Evolutionary conservation across 2,329 filamentous ascomycete genomes (phyloP).

Genomic region (Xylariaceae sp.): DNA sequence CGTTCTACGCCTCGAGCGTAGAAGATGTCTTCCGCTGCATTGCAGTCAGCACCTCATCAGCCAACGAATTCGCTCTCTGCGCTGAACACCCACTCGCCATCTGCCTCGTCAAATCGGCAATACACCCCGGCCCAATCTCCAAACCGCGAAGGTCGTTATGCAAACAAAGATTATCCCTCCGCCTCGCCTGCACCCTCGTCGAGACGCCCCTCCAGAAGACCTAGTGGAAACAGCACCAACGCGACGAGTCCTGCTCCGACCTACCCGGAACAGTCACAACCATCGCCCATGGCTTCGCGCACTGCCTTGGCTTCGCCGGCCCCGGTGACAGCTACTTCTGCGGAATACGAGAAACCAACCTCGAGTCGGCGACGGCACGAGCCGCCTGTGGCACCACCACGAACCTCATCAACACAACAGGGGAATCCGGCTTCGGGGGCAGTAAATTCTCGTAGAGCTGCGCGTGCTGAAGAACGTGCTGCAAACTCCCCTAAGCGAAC

Average conservation of each 20-base stretch:
- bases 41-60: slow-evolving; percentile 65
- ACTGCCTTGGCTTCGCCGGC: slow-evolving; percentile 51
- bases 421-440: slow-evolving; percentile 40
- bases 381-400: slow-evolving; percentile 76
- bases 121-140: slow-evolving; percentile 60
- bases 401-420: slow-evolving; percentile 78
- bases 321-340: slow-evolving; percentile 46
- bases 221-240: slow-evolving; percentile 57
- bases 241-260: slow-evolving; percentile 33
- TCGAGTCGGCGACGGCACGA: slow-evolving; percentile 63
- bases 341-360: slow-evolving; percentile 51
- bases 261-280: slow-evolving; percentile 42
- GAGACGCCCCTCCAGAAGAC: slow-evolving; percentile 59
- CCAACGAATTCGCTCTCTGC: slow-evolving; percentile 53
- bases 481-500: slow-evolving; percentile 50
- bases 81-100: slow-evolving; percentile 53
- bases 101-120: slow-evolving; percentile 55
- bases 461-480: slow-evolving; percentile 53
- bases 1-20: slow-evolving; percentile 40
- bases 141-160: slow-evolving; percentile 63
- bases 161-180: slow-evolving; percentile 52
- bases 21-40: slow-evolving; percentile 68
- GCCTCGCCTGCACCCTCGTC: slow-evolving; percentile 58
- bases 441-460: slow-evolving; percentile 51
- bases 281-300: slow-evolving; percentile 55